These are phyloP conservation scores for Saturnispora serradocipensis DNA, from an alignment of 805 yeast species.

Conservation along the genomic window DNA sequence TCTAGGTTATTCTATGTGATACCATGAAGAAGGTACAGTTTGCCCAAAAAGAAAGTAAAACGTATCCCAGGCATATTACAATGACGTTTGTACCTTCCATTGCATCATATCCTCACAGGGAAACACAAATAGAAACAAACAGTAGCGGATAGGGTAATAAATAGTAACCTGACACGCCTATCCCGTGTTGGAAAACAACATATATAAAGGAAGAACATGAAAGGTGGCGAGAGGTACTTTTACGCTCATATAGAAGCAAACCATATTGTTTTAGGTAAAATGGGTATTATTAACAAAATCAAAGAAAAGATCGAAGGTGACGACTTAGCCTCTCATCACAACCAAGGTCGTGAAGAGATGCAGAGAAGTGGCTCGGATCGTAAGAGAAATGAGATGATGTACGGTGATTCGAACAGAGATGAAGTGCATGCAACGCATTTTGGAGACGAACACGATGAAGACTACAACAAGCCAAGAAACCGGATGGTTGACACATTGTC, in stretches of 20 bases:
- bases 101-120: neutral
- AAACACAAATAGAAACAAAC: neutral
- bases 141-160: neutral
- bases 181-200: neutral
- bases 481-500: conserved; percentile 13
- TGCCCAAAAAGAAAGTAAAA: neutral
- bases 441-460: neutral
- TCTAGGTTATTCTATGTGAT: neutral
- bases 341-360: neutral
- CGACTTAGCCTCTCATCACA: neutral
- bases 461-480: conserved; percentile 9
- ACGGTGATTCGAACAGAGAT: conserved; percentile 10
- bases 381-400: conserved; percentile 9
- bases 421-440: conserved; percentile 5
- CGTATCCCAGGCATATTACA: neutral
- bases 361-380: neutral
- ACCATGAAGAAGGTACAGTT: neutral
- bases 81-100: neutral
- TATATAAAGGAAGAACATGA: neutral
- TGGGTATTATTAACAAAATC: conserved; percentile 11
- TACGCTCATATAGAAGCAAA: too few species aligned
- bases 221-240: too few species aligned
- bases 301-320: conserved; percentile 4
- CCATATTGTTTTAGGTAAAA: neutral
- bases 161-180: neutral